Evolutionary conservation across 495 filamentous ascomycete species (phyloP), one percentile per base, ranked within the genome.

Genomic region (Mytilinidion resinicola): DNA sequence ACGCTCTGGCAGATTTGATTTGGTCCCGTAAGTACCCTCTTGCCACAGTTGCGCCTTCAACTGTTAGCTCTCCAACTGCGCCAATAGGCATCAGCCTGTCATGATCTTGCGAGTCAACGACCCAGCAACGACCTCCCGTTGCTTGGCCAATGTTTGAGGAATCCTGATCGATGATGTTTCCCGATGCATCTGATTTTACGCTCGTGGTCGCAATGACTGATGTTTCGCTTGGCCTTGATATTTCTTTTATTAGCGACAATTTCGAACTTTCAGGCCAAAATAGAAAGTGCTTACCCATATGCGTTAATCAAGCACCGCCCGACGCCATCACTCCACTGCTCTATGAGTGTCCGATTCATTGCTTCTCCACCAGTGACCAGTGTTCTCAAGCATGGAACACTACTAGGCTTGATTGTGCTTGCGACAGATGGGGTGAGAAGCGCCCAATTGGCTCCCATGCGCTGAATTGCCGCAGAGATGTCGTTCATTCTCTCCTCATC

Each of bases 11-110:
- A 11, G 63, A 63, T 30, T 63, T 66, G 12, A 35, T 56, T 4
- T 57, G 52, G 36, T 66, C 56, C n/a, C 52, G 43, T 11, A 66
- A 56, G 35, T 66, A 66, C 1, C 57, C 63, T 12, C 55, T 53
- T 11, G 57, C 67, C 21, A 69, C 58, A 51, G 62, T 58, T 51
- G 70, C 62, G 38, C 64, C 61, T 63, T 66, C 54, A 47, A 71
- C 44, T n/a, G 77, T 25, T 7, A 81, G 62, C 66, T 81, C 78
- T 20, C 76, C 78, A 11, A 77, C 65, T 1, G 70, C 72, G 14
- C 77, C 77, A 30, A 70, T 44, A 10, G 77, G 77, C 2, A 73
- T 68, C 0, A 78, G 64, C 10, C 65, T 62, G 30, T 72, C 50
- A 9, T 39, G 30, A 60, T 77, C 67, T 17, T 53, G 44, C n/a